Percentiles rank a stretch among this genome's conserved stretches.
These are phyloP conservation scores for Oemleria cerasiformis DNA, from an alignment of 306 rosid species.

Conservation along the genomic window DNA sequence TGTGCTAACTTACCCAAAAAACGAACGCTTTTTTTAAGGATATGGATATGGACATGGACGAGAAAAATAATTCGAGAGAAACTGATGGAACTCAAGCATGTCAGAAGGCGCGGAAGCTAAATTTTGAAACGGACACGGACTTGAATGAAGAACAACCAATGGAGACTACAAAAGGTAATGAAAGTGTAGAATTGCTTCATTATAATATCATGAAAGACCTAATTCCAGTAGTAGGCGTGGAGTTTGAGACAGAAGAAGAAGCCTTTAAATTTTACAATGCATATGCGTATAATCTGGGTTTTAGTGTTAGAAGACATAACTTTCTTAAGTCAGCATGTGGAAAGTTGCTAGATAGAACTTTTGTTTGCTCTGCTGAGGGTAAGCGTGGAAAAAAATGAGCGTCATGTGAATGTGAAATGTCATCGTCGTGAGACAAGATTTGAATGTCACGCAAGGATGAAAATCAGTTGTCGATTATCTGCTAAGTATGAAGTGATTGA, in stretches of 20 bases:
- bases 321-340: background rate
- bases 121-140: no score
- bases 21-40: no score
- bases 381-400: background rate
- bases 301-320: background rate
- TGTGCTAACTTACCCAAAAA: no score
- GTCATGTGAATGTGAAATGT: background rate
- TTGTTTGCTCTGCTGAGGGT: conserved; percentile 19
- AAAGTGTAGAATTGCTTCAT: no score
- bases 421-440: conserved; percentile 5
- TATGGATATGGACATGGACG: no score
- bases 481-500: background rate
- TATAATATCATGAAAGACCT: background rate
- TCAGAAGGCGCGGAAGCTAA: no score
- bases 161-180: no score
- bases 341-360: background rate
- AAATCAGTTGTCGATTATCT: background rate
- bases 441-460: background rate
- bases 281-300: background rate
- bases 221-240: background rate
- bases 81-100: no score
- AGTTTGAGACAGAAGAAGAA: background rate
- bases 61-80: no score
- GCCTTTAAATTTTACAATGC: background rate
- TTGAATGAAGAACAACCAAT: no score